A percentile compares a stretch with the other conserved stretches of the same genome.
Evolutionary conservation across 805 yeast species (phyloP).

Genomic region (Lipomyces chichibuensis): DNA sequence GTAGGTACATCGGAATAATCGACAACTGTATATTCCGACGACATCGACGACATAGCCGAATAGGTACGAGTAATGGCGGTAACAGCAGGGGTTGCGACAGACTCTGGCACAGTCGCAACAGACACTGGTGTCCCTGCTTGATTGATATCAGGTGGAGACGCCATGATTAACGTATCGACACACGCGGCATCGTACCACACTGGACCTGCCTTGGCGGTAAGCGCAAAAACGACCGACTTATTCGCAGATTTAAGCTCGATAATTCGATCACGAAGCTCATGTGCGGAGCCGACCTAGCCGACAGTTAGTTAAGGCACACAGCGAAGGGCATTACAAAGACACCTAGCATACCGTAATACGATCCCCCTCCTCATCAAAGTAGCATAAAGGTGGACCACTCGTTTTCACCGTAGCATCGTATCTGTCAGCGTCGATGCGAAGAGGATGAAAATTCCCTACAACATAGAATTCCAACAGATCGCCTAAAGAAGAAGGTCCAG

Average conservation of each 20-base stretch:
- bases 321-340: neutral
- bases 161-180: neutral
- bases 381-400: conserved; percentile 22
- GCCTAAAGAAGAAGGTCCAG: neutral
- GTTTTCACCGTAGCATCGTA: conserved; percentile 18
- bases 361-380: conserved; percentile 31
- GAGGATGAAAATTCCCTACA: conserved; percentile 5
- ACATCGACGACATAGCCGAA: conserved; percentile 1
- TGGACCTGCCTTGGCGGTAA: conserved; percentile 21
- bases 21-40: conserved; percentile 1
- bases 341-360: conserved; percentile 21
- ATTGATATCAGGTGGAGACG: neutral
- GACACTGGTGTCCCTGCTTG: neutral
- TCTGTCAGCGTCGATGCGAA: conserved; percentile 6
- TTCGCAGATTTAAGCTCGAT: conserved; percentile 10
- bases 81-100: conserved; percentile 2
- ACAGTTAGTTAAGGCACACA: neutral
- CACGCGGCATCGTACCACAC: conserved; percentile 16
- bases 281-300: conserved; percentile 25
- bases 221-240: conserved; percentile 14
- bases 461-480: conserved; percentile 6
- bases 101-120: neutral
- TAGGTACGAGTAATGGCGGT: conserved; percentile 2
- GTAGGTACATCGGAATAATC: conserved; percentile 5
- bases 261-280: conserved; percentile 23